These are phyloP conservation scores for Colletotrichum sp. DNA, from an alignment of 2,329 filamentous ascomycete species.

Conservation along the genomic window DNA sequence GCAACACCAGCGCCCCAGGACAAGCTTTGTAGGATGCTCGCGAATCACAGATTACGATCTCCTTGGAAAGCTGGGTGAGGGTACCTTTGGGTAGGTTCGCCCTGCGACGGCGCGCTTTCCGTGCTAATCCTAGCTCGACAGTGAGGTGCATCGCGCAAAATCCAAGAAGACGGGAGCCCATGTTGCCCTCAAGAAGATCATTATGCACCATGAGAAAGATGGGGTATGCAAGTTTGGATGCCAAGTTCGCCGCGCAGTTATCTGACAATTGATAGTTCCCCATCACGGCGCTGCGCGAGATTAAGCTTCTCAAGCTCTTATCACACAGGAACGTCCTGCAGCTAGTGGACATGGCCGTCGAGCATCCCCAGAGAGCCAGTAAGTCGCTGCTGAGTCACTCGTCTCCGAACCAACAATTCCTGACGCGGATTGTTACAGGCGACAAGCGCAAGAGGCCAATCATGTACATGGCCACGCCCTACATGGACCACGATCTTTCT, in stretches of 20 bases:
- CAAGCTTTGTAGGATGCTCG: constrained; percentile 83
- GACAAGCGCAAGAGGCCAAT: constrained; percentile 83
- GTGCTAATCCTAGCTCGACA: constrained; percentile 32
- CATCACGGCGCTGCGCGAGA: constrained; percentile 96
- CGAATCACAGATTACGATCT: constrained; percentile 82
- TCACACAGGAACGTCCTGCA: constrained; percentile 87
- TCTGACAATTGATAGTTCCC: constrained; percentile 68
- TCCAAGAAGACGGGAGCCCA: constrained; percentile 76
- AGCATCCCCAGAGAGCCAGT: constrained; percentile 71
- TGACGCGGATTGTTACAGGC: constrained; percentile 46
- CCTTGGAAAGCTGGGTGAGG: constrained; percentile 86
- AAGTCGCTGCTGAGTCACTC: constrained; percentile 31
- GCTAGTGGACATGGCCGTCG: constrained; percentile 95
- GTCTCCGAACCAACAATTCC: constrained; percentile 15
- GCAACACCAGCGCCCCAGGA: constrained; percentile 58
- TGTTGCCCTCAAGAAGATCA: constrained; percentile 95
- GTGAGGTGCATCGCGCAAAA: constrained; percentile 89
- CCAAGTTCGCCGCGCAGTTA: background rate
- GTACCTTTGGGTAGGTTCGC: constrained; percentile 81
- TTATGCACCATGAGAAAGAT: constrained; percentile 99
- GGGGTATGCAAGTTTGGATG: constrained; percentile 62
- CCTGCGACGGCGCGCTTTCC: background rate
- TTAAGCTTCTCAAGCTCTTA: constrained; percentile 96
- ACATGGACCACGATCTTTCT: constrained; percentile 99
- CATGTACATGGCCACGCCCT: constrained; percentile 98